Base-by-base conservation (phyloP, 148 eudicot species). In the Diospyros lotus region DNA sequence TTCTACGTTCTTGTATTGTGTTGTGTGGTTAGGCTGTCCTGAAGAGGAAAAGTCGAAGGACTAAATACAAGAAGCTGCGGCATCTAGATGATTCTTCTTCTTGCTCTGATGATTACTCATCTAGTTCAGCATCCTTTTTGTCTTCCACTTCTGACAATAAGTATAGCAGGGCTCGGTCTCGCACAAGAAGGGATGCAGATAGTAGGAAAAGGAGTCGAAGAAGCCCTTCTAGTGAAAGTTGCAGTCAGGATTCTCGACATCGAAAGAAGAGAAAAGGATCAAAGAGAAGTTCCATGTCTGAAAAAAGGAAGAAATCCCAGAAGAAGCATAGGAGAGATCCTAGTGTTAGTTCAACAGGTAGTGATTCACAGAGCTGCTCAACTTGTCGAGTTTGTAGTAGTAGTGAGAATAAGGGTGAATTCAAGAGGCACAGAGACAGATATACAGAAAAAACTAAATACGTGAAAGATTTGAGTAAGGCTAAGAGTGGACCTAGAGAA, bases 51-150 rank as follows among this genome's bases (percentile, higher is more conserved):
- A 86, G 75, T 80, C 86, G 65, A 68, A 76, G 83, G 60, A 77
- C 70, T 60, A 89, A 89, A 83, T 80, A 84, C 54, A 89, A 85
- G 93, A 93, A 86, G 79, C 78, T 69, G 40, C 68, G 68, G 56
- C 80, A 72, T 48, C 80, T 72, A 44, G 75, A 84, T 59, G 85
- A 82, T 82, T 82, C 84, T 73, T 82, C 86, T 43, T 77, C 87
- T 10, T 41, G 38, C 68, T 86, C 89, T 48, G 85, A 84, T 52
- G 88, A 84, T 58, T 87, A 82, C 69, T 86, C 81, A 4, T 58
- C 72, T 48, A 81, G 85, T 63, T 68, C 66, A 69, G 64, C 72
- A 2, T 79, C 86, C 45, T 15, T 78, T 69, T 81, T 86, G 6
- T 61, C 66, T 58, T 79, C 84, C 58, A 79, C 83, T 79, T 76